These are phyloP conservation scores for Limnomonas spitsbergensis DNA, from an alignment of 139 green algal species.

Conservation along the genomic window DNA sequence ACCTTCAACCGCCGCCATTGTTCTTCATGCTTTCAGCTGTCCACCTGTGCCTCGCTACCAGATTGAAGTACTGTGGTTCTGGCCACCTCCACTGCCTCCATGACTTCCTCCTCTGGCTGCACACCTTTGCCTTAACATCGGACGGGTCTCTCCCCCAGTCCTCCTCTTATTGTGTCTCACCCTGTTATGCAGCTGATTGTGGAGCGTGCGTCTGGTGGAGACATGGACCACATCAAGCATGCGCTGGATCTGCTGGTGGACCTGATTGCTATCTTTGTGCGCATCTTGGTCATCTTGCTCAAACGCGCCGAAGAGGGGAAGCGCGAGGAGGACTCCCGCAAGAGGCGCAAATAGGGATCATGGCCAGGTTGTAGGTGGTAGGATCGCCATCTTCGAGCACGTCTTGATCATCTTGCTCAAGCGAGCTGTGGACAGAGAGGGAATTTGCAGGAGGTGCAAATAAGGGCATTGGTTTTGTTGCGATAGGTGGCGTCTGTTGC, in stretches of 20 bases:
- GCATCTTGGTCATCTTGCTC: constrained; percentile 72
- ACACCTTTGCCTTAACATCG: no score
- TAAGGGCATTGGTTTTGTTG: no score
- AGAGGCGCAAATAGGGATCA: constrained; percentile 16
- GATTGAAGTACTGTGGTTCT: no score
- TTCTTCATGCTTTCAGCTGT: no score
- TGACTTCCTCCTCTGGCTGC: no score
- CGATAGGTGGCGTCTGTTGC: no score
- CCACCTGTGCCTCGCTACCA: no score
- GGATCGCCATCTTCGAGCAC: constrained; percentile 60
- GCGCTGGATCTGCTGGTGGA: constrained; percentile 38
- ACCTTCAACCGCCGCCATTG: no score
- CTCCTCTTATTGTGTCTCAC: not conserved
- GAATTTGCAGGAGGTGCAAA: constrained; percentile 16
- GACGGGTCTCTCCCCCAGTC: no score
- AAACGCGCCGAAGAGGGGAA: constrained; percentile 47
- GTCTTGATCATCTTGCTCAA: constrained; percentile 71
- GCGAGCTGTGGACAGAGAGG: constrained; percentile 40
- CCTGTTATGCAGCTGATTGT: constrained; percentile 38
- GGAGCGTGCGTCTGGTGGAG: constrained; percentile 35
- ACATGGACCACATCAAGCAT: constrained; percentile 32
- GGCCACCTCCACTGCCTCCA: no score
- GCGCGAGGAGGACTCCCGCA: constrained; percentile 19
- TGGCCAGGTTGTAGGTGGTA: no score
- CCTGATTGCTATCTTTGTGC: constrained; percentile 56